Evolutionary conservation across 2,329 filamentous ascomycete genomes (phyloP).

Genomic region (Colletotrichum orchidophilum): DNA sequence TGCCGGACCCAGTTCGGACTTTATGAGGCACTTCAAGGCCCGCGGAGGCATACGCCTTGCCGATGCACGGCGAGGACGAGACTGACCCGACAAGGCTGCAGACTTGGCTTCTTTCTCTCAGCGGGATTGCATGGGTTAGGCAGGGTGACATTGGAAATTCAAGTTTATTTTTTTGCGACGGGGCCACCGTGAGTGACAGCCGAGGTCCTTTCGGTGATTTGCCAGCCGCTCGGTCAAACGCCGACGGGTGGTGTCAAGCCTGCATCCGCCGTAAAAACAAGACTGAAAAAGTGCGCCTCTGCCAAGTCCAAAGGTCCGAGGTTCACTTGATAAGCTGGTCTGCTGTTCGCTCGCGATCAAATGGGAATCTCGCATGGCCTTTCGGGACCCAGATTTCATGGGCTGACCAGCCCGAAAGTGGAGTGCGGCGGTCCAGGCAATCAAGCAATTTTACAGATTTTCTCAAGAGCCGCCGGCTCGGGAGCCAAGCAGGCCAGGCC

Average conservation of each 20-base stretch:
- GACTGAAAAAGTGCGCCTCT: neutral
- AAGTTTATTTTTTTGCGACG: neutral
- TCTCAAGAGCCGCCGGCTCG: slow-evolving; percentile 21
- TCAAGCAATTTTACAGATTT: slow-evolving; percentile 14
- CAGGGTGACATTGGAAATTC: slow-evolving; percentile 15
- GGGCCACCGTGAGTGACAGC: slow-evolving; percentile 9
- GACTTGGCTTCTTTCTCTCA: too few species aligned
- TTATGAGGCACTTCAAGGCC: slow-evolving; percentile 27
- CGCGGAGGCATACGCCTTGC: slow-evolving; percentile 29
- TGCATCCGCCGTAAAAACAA: slow-evolving; percentile 22
- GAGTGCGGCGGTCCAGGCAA: slow-evolving; percentile 1
- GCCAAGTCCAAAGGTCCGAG: neutral
- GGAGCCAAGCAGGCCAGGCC: slow-evolving; percentile 16
- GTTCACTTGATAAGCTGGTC: slow-evolving; percentile 12
- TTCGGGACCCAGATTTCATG: slow-evolving; percentile 11
- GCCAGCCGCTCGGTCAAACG: slow-evolving; percentile 20
- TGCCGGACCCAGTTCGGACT: slow-evolving; percentile 27
- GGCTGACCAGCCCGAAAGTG: slow-evolving; percentile 16
- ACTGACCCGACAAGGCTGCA: too few species aligned
- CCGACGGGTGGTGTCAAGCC: slow-evolving; percentile 13
- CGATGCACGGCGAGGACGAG: slow-evolving; percentile 22
- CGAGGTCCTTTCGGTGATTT: slow-evolving; percentile 21
- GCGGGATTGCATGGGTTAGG: slow-evolving; percentile 20
- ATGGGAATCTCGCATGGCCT: slow-evolving; percentile 2
- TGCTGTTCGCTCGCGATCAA: slow-evolving; percentile 4